Evolutionary conservation across 2,329 filamentous ascomycete species (phyloP).

Genomic region (Cercospora zeina): DNA sequence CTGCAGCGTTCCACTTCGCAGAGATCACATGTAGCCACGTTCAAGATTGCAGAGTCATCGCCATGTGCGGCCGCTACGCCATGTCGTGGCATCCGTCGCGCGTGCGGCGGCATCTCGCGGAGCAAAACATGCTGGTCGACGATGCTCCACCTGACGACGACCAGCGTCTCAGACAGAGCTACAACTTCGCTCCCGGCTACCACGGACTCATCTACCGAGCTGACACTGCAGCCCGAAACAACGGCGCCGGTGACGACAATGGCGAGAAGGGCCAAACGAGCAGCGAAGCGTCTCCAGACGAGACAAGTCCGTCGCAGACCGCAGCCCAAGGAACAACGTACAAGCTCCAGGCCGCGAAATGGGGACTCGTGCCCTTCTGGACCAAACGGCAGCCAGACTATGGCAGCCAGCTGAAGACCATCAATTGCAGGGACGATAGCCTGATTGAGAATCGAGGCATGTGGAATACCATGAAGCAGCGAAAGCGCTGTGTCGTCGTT

Average conservation of each 20-base stretch:
- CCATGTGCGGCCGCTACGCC: constrained; percentile 69
- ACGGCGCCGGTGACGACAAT: constrained; percentile 41
- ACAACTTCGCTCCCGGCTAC: constrained; percentile 90
- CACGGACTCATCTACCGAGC: constrained; percentile 84
- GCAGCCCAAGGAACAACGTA: constrained; percentile 57
- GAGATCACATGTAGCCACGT: neutral
- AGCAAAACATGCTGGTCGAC: constrained; percentile 68
- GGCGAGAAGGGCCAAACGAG: constrained; percentile 32
- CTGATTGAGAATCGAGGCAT: constrained; percentile 73
- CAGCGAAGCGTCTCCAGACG: constrained; percentile 33
- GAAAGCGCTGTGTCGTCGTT: constrained; percentile 82
- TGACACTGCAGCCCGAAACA: constrained; percentile 64
- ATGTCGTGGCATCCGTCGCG: constrained; percentile 65
- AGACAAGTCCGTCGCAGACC: constrained; percentile 26
- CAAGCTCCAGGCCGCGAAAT: constrained; percentile 90
- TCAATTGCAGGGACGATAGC: constrained; percentile 93
- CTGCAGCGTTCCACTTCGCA: neutral
- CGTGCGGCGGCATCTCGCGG: constrained; percentile 69
- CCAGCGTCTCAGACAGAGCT: constrained; percentile 69
- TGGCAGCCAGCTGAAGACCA: constrained; percentile 76
- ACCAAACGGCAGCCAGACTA: constrained; percentile 82
- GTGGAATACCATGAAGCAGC: constrained; percentile 89
- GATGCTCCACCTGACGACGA: constrained; percentile 76
- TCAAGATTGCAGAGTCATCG: neutral
- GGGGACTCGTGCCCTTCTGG: constrained; percentile 94